Conservation (phyloP, 176 grass and related monocot species). For the Avena insularis region DNA sequence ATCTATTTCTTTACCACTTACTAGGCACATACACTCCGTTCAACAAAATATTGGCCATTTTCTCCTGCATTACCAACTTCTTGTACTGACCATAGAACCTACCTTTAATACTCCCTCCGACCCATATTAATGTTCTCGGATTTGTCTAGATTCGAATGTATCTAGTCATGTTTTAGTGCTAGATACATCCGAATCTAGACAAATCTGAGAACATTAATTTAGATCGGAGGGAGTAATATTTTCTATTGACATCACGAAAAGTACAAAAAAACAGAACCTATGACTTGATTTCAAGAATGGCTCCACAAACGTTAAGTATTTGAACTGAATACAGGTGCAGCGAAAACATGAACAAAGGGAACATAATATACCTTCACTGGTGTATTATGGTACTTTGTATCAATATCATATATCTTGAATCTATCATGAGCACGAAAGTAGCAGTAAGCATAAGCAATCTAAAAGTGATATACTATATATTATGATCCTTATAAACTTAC, state of each 20-base stretch:
- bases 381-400: slow-evolving; percentile 84
- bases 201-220: too few species aligned
- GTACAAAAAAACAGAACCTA: not conserved
- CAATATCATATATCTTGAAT: slow-evolving; percentile 84
- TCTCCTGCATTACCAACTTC: slow-evolving; percentile 1
- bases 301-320: not conserved
- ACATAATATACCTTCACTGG: slow-evolving; percentile 79
- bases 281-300: slow-evolving; percentile 25
- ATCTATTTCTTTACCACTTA: slow-evolving; percentile 9
- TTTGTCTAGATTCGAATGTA: too few species aligned
- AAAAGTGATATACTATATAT: slow-evolving; percentile 2
- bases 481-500: slow-evolving; percentile 60
- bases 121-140: too few species aligned
- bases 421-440: slow-evolving; percentile 41
- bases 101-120: not conserved
- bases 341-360: not conserved
- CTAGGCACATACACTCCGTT: not conserved
- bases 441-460: slow-evolving; percentile 27
- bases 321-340: not conserved
- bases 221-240: not conserved
- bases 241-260: slow-evolving; percentile 1
- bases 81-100: not conserved
- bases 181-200: too few species aligned
- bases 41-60: not conserved
- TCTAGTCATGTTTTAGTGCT: too few species aligned